phyloP scores from a whole-genome alignment of 768 basidiomycete species.

The Strobilomyces dryophilus region DNA sequence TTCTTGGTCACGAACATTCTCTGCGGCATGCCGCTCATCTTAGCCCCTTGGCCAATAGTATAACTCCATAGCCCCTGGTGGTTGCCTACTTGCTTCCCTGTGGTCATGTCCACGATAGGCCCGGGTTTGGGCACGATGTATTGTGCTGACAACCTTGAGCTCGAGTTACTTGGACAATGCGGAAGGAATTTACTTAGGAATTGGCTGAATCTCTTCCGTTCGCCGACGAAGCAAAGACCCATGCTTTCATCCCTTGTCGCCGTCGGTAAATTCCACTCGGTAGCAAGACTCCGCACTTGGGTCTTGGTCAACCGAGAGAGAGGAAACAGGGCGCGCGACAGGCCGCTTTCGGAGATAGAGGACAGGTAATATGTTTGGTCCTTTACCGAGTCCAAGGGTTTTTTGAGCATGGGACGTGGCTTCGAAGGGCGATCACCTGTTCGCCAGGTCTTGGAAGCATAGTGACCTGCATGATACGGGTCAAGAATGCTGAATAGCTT shows the following conservation, averaged over 20 bases:
- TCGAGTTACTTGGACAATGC: neutral
- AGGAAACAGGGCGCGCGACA: conserved; percentile 75
- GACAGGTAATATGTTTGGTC: conserved; percentile 94
- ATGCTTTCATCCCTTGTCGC: conserved; percentile 82
- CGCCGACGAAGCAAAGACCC: conserved; percentile 93
- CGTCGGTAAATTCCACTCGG: conserved; percentile 57
- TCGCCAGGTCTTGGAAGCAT: conserved; percentile 69
- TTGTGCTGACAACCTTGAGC: conserved; percentile 45
- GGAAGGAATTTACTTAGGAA: conserved; percentile 59
- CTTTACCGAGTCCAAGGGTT: conserved; percentile 57
- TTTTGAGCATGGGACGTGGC: conserved; percentile 49
- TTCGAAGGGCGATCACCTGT: neutral
- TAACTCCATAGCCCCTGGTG: conserved; percentile 82
- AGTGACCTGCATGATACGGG: conserved; percentile 58
- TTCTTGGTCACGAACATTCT: conserved; percentile 76
- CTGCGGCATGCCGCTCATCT: conserved; percentile 54
- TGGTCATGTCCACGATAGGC: conserved; percentile 53
- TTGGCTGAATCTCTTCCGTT: conserved; percentile 62
- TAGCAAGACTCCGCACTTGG: conserved; percentile 71
- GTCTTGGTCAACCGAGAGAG: conserved; percentile 63
- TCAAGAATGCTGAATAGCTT: neutral
- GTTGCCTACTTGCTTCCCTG: conserved; percentile 49
- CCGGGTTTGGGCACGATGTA: conserved; percentile 74
- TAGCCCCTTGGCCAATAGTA: conserved; percentile 81
- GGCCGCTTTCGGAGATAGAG: conserved; percentile 61